Percentiles rank a stretch among this genome's conserved stretches.
Evolutionary conservation across 148 eudicot species (phyloP).

Genomic region (Hydrangea macrophylla): DNA sequence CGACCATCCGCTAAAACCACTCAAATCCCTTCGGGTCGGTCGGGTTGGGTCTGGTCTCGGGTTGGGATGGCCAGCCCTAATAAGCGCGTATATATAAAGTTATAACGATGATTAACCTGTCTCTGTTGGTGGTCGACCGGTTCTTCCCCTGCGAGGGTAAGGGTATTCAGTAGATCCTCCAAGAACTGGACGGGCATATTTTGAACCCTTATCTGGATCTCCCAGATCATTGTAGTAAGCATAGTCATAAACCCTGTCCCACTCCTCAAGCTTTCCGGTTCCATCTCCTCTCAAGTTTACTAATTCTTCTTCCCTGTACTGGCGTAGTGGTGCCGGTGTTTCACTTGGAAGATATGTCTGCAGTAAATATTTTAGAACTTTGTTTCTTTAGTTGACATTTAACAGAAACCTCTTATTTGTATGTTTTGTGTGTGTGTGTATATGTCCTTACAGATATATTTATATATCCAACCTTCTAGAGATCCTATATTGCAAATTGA

Average conservation of each 20-base stretch:
- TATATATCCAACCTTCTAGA: background rate
- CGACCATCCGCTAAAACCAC: no score
- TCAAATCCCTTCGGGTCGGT: no score
- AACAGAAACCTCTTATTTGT: no score
- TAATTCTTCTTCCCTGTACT: constrained; percentile 62
- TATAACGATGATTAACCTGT: constrained; percentile 55
- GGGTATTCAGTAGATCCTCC: constrained; percentile 77
- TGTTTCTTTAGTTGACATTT: background rate
- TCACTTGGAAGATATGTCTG: constrained; percentile 63
- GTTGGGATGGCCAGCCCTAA: no score
- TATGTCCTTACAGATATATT: no score
- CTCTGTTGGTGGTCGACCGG: constrained; percentile 62
- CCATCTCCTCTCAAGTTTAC: constrained; percentile 59
- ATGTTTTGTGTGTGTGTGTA: no score
- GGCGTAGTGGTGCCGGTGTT: constrained; percentile 53
- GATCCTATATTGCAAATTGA: background rate
- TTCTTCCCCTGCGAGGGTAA: constrained; percentile 82
- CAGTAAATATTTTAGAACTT: background rate
- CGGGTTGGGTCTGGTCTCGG: no score
- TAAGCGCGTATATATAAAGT: no score
- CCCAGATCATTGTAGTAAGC: constrained; percentile 84
- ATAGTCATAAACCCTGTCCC: constrained; percentile 94
- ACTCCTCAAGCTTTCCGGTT: constrained; percentile 59
- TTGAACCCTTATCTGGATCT: constrained; percentile 61
- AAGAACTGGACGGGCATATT: constrained; percentile 56